Conservation (phyloP, 257 asterid species). For the Solanum paucissectum region DNA sequence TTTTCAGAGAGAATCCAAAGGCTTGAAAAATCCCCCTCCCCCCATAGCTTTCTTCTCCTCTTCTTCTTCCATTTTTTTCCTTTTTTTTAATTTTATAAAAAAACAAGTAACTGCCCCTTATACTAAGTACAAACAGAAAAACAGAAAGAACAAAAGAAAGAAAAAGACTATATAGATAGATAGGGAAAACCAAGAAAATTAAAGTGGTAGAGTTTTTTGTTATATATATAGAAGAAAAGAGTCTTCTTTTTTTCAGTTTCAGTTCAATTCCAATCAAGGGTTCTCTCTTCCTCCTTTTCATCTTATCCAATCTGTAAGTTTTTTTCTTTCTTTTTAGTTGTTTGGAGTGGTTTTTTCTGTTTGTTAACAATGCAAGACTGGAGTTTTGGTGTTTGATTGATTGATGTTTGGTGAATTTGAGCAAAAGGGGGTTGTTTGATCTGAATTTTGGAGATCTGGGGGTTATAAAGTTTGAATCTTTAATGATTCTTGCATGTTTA, state of each 20-base stretch:
- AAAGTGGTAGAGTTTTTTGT: neutral
- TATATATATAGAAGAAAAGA: neutral
- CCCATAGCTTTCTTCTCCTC: neutral
- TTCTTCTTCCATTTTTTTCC: conserved; percentile 4
- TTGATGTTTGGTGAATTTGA: conserved; percentile 10
- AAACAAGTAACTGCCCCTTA: conserved; percentile 21
- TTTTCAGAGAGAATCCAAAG: conserved; percentile 16
- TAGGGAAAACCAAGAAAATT: neutral
- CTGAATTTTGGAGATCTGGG: conserved; percentile 58
- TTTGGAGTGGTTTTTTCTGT: neutral
- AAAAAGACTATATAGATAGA: neutral
- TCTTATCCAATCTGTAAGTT: conserved; percentile 69
- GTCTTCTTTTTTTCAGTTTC: conserved; percentile 9
- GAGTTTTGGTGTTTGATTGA: conserved; percentile 16
- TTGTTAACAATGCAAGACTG: conserved; percentile 34
- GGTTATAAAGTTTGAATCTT: conserved; percentile 1
- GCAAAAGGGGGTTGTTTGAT: conserved; percentile 40
- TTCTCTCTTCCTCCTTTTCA: conserved; percentile 5
- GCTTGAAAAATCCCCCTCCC: neutral
- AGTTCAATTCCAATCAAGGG: conserved; percentile 26
- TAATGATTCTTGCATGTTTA: conserved; percentile 15
- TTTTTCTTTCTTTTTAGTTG: neutral
- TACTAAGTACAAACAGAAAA: conserved; percentile 24
- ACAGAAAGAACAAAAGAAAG: conserved; percentile 16
- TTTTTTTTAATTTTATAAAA: neutral